These are phyloP conservation scores for Fragilariopsis cylindrus DNA, from an alignment of 108 stramenopile species.

Conservation along the genomic window DNA sequence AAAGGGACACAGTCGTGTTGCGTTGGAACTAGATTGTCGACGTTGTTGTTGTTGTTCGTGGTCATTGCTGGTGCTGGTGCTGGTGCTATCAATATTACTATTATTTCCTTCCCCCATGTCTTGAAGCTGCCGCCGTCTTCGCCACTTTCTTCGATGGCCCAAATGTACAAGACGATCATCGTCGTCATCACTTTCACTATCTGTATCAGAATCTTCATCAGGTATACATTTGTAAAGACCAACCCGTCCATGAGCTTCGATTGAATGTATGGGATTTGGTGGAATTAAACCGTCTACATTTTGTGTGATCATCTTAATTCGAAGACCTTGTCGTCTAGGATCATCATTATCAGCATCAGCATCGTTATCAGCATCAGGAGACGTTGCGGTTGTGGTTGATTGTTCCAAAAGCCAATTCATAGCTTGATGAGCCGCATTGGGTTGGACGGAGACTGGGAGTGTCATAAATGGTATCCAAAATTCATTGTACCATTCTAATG, in stretches of 20 bases:
- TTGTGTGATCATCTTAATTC: conserved; percentile 67
- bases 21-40: conserved; percentile 8
- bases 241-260: conserved; percentile 72
- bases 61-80: not conserved
- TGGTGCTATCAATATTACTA: not conserved
- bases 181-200: conserved; percentile 58
- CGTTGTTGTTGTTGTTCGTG: not conserved
- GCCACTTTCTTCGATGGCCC: conserved; percentile 55
- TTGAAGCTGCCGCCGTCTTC: conserved; percentile 9
- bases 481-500: conserved; percentile 77
- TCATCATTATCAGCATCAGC: too few species aligned
- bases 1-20: conserved; percentile 21
- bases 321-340: not conserved
- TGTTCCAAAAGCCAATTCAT: conserved; percentile 47
- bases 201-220: conserved; percentile 65
- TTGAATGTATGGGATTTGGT: conserved; percentile 24
- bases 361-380: too few species aligned
- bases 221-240: conserved; percentile 76
- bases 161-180: conserved; percentile 62
- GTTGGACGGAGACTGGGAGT: conserved; percentile 18
- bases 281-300: conserved; percentile 43
- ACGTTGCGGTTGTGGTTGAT: not conserved
- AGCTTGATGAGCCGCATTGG: conserved; percentile 80
- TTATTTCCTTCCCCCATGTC: not conserved
- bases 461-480: conserved; percentile 69